Evolutionary conservation across 2,329 filamentous ascomycete species (phyloP), one percentile per base, ranked within the genome.

Genomic region (Sphaerulina vaccinii): DNA sequence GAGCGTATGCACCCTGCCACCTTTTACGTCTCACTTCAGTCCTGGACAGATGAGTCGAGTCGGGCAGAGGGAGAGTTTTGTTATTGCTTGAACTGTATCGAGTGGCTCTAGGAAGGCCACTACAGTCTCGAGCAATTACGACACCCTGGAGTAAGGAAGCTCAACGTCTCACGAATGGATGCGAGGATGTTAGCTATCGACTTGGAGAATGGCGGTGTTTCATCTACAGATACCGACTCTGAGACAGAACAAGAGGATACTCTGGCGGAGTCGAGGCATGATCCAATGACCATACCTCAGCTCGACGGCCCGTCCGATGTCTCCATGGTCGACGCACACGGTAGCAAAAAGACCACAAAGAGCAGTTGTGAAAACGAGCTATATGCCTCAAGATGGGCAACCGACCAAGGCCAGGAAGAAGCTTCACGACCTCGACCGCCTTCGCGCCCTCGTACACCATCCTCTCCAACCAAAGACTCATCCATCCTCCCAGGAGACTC

Each of bases 21-120:
- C 7, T 51, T 42, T 33, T 56, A 46, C 21, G 33, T 54, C 22
- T 32, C 46, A 23, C 32, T 42, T 16, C 51, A 52, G n/a, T 44
- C 41, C 11, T 40, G 40, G 5, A n/a, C 33, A 18, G 8, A 41
- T 11, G 10, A 27, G 24, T 11, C 39, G 13, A 22, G 45, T 13
- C 16, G 15, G n/a, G 38, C 49, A 13, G 45, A 52, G 33, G 32
- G 39, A 19, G 53, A 55, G 7, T 23, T 46, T 27, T 45, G 37
- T 23, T 52, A 56, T 47, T 60, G 58, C 38, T 42, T 60, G 32
- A 21, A 27, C 27, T 60, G 58, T 40, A 54, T 60, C 39, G 58
- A 60, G 38, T 47, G 40, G 49, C 49, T 60, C 21, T 59, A 56
- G 57, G 49, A 49, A 19, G 52, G 52, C 13, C 37, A 57, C 13